phyloP scores from a whole-genome alignment of 2,329 filamentous ascomycete genomes.

The Talaromyces sp. region DNA sequence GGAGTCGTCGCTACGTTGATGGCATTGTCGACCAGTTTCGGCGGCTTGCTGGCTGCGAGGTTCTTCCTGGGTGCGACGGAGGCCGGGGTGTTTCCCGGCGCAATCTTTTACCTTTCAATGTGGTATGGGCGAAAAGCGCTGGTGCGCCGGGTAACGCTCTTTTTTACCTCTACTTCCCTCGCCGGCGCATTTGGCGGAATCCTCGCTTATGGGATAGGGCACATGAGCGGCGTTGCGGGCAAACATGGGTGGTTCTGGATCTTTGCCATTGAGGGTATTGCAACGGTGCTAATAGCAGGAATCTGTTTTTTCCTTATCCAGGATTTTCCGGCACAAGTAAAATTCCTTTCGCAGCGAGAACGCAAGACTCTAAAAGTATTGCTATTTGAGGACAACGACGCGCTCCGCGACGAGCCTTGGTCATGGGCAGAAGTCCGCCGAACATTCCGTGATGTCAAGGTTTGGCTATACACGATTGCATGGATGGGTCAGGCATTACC shows the following conservation, averaged over 20 bases:
- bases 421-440: constrained; percentile 63
- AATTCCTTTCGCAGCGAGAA: constrained; percentile 42
- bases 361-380: constrained; percentile 43
- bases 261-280: constrained; percentile 61
- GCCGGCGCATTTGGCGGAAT: constrained; percentile 68
- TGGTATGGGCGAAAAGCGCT: constrained; percentile 62
- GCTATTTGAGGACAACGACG: constrained; percentile 50
- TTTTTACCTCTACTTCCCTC: constrained; percentile 57
- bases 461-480: constrained; percentile 65
- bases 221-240: constrained; percentile 67
- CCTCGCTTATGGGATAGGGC: constrained; percentile 81
- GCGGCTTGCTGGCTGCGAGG: constrained; percentile 48
- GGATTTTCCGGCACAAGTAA: constrained; percentile 39
- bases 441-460: constrained; percentile 65
- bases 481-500: constrained; percentile 46
- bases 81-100: constrained; percentile 53
- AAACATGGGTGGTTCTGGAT: constrained; percentile 40
- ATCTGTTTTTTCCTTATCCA: constrained; percentile 28
- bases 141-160: constrained; percentile 58
- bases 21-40: constrained; percentile 19
- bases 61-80: constrained; percentile 61
- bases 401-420: constrained; percentile 58
- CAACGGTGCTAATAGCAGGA: constrained; percentile 65
- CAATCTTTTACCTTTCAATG: constrained; percentile 59
- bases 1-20: constrained; percentile 21